Conservation (phyloP, 768 basidiomycete species). For the Termitomyces sp. region DNA sequence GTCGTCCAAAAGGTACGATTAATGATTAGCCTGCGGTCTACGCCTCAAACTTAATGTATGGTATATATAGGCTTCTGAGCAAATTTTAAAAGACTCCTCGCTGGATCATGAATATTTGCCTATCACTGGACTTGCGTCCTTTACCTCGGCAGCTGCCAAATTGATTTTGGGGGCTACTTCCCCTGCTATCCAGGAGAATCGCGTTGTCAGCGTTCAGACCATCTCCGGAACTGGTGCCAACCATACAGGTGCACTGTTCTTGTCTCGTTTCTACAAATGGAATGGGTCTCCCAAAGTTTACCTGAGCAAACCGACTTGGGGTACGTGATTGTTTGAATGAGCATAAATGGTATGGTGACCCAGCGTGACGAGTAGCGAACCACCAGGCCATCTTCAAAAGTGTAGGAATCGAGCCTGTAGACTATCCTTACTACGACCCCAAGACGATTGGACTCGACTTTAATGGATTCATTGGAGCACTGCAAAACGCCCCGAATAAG, state of each 20-base stretch:
- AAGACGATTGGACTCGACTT: slow-evolving; percentile 86
- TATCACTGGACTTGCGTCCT: slow-evolving; percentile 83
- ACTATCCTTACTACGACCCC: slow-evolving; percentile 94
- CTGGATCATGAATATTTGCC: slow-evolving; percentile 93
- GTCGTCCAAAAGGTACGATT: slow-evolving; percentile 75
- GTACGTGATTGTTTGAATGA: slow-evolving; percentile 35
- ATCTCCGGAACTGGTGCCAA: slow-evolving; percentile 96
- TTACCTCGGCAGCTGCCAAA: slow-evolving; percentile 75
- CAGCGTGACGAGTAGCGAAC: slow-evolving; percentile 51
- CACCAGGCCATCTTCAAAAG: slow-evolving; percentile 90
- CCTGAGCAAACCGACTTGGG: slow-evolving; percentile 94
- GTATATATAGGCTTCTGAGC: slow-evolving; percentile 58
- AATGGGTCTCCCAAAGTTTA: slow-evolving; percentile 67
- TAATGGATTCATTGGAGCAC: slow-evolving; percentile 52
- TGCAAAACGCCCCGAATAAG: slow-evolving; percentile 61
- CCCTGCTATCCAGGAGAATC: slow-evolving; percentile 61
- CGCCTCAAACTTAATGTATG: neutral
- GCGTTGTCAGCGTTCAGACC: slow-evolving; percentile 82
- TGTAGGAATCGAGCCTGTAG: slow-evolving; percentile 79
- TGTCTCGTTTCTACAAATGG: slow-evolving; percentile 77
- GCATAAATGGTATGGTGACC: neutral
- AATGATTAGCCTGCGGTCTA: neutral
- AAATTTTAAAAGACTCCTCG: slow-evolving; percentile 60
- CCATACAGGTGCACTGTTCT: slow-evolving; percentile 85
- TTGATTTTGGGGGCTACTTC: slow-evolving; percentile 77